Evolutionary conservation across 129 eudicot species (phyloP), one percentile per base, ranked within the genome.

Genomic region (Ambrosia artemisiifolia): DNA sequence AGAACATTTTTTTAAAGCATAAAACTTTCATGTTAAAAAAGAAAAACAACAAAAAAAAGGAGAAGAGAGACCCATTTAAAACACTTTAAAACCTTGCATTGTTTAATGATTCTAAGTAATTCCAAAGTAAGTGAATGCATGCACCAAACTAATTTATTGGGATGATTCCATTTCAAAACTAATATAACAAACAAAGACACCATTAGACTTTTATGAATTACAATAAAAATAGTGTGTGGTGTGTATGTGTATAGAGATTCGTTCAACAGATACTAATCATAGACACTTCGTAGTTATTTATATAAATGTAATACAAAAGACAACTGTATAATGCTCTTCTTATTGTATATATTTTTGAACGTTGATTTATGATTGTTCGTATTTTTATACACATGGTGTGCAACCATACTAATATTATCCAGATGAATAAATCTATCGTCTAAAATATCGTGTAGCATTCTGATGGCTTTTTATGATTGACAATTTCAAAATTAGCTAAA

Each of bases 91-190:
- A 11, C 63, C 63, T 35, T 20, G 35, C 63, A 56, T 56, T 57
- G 5, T 10, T 0, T 35, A 24, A 57, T 28, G 36, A 57, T 57
- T 57, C 16, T n/a, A 57, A 20, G 30, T 20, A 57, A 24, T 28
- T 54, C 63, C 38, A 24, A 24, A 11, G 63, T 57, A 9, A 54
- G 30, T 60, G 18, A 42, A 32, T 60, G 42, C 65, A 60, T 60
- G 43, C 6, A 60, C 65, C 65, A 30, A 60, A 60, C 65, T 12
- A 60, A 60, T 28, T 59, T 60, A 60, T 32, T 30, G 36, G 65
- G 19, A 60, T 60, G 17, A 60, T 60, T 60, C 43, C 65, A 30
- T 32, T 60, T 60, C 42, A 60, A 60, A 13, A 6, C 13, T 60
- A 42, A 60, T 24, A 56, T 56, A 56, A 56, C 35, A 56, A 24